Evolutionary conservation across 108 stramenopile species (phyloP).

Genomic region (Epithemia pelagica): DNA sequence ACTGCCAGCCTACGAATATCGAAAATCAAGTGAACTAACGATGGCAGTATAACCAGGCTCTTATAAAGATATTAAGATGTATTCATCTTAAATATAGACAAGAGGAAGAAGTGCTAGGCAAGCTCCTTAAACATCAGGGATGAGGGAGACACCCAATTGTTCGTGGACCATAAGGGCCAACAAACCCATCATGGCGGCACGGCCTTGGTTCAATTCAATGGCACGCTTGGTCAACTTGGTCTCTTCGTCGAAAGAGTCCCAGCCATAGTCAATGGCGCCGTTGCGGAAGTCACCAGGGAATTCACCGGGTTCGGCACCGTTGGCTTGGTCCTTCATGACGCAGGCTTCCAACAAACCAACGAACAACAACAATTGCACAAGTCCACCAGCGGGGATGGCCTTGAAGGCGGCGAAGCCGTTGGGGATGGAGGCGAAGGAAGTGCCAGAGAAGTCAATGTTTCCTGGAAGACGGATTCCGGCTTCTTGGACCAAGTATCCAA

Average conservation of each 20-base stretch:
- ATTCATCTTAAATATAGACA: too few species aligned
- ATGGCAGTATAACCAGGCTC: too few species aligned
- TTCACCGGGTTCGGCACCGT: slow-evolving; percentile 15
- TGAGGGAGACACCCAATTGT: slow-evolving; percentile 39
- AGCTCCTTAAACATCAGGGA: slow-evolving; percentile 1
- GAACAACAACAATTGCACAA: slow-evolving; percentile 54
- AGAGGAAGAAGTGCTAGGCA: too few species aligned
- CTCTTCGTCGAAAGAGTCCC: slow-evolving; percentile 56
- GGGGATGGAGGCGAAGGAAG: slow-evolving; percentile 54
- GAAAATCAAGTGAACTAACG: too few species aligned
- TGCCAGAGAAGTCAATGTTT: slow-evolving; percentile 58
- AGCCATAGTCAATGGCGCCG: slow-evolving; percentile 66
- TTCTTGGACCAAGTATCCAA: slow-evolving; percentile 42
- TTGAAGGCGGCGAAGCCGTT: slow-evolving; percentile 56
- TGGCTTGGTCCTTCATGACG: slow-evolving; percentile 58
- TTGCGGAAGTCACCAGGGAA: slow-evolving; percentile 78
- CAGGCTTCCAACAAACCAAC: slow-evolving; percentile 56
- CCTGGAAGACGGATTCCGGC: slow-evolving; percentile 65
- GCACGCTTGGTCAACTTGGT: slow-evolving; percentile 70
- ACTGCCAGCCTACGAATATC: too few species aligned
- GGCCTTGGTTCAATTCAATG: slow-evolving; percentile 87
- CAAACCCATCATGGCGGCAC: slow-evolving; percentile 84
- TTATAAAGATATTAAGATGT: too few species aligned
- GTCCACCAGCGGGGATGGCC: slow-evolving; percentile 49
- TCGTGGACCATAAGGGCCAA: slow-evolving; percentile 77